Conservation (phyloP, 225 moss, liverwort and hornwort genomes). For the Straminergon stramineum region DNA sequence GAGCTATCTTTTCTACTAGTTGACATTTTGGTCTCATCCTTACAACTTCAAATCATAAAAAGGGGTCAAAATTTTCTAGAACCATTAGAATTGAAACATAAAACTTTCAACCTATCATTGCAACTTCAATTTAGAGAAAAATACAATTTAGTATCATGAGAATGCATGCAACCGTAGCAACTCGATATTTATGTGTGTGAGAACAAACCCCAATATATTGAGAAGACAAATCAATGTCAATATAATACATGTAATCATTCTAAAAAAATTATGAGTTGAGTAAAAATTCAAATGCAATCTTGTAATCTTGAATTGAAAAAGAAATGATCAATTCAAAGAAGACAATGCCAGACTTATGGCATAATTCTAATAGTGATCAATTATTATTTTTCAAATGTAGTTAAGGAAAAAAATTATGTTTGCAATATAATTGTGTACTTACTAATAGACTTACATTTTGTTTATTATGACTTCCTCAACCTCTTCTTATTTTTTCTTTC, state of each 20-base stretch:
- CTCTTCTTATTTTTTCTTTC: neutral
- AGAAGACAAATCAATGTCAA: neutral
- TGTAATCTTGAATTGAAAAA: neutral
- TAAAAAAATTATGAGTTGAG: neutral
- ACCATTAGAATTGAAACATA: too few species aligned
- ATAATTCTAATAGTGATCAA: too few species aligned
- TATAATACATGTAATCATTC: neutral
- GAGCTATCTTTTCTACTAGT: neutral
- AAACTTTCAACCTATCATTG: fast-evolving
- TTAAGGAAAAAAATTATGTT: too few species aligned
- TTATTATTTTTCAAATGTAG: too few species aligned
- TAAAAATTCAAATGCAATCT: neutral
- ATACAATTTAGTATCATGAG: neutral
- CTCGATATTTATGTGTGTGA: too few species aligned
- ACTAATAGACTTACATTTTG: neutral
- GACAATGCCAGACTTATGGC: neutral
- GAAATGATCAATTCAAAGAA: too few species aligned
- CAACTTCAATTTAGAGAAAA: neutral
- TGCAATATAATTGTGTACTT: neutral
- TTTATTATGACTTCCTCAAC: neutral
- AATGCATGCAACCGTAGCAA: neutral
- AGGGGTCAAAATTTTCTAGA: neutral
- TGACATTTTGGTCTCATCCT: neutral
- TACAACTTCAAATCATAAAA: neutral
- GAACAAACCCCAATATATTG: neutral